These are phyloP conservation scores for Meira miltonrushii DNA, from an alignment of 1,284 basidiomycete genomes.

Conservation along the genomic window DNA sequence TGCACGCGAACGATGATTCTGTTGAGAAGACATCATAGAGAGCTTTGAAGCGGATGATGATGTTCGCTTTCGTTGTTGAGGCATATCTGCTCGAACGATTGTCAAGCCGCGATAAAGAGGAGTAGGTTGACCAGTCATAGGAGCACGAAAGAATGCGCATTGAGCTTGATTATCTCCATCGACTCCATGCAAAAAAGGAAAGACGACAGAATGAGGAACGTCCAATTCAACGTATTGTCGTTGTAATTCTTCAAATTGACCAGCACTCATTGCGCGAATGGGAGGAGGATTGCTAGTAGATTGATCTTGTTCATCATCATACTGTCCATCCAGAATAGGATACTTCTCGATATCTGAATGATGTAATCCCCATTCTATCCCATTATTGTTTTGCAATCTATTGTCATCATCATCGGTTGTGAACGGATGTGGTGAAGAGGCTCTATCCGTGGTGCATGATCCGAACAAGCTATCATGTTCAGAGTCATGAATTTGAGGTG, in stretches of 20 bases:
- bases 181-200: constrained; percentile 49
- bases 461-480: not conserved
- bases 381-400: not conserved
- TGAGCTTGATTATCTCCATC: constrained; percentile 40
- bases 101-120: constrained; percentile 48
- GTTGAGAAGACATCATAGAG: not conserved
- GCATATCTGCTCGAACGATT: constrained; percentile 48
- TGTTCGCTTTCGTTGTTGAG: constrained; percentile 17
- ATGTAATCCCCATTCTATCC: constrained; percentile 20
- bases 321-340: constrained; percentile 26
- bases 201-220: constrained; percentile 42
- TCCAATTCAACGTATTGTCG: constrained; percentile 32
- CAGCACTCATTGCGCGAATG: constrained; percentile 37
- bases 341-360: constrained; percentile 35
- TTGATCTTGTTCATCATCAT: constrained; percentile 15
- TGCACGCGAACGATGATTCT: constrained; percentile 21
- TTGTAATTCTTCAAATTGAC: constrained; percentile 35
- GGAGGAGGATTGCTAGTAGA: constrained; percentile 18
- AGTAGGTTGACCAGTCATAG: constrained; percentile 26
- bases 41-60: constrained; percentile 18
- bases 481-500: constrained; percentile 9
- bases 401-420: constrained; percentile 1
- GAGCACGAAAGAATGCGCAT: constrained; percentile 43
- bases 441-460: constrained; percentile 18
- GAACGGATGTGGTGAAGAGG: constrained; percentile 1